Base-by-base conservation (phyloP, 176 grass and related monocot species). In the Oryza longistaminata region DNA sequence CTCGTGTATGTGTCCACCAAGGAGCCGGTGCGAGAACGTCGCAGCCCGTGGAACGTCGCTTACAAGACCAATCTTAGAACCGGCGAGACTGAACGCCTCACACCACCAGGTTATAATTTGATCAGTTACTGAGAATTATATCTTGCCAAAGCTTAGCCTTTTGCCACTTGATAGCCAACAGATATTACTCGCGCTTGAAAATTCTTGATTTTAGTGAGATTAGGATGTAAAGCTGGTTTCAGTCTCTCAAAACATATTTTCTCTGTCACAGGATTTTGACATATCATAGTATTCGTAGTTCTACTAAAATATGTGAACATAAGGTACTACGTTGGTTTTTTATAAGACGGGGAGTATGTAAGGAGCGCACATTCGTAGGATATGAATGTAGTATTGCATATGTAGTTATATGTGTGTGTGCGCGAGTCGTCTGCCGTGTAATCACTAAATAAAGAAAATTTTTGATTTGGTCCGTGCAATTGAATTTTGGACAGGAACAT, bases 11-110 rank as follows among this genome's bases (percentile, higher is more conserved):
- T 88, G 4, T 64, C 71, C 35, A 83, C 73, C n/a, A 83, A 70
- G 81, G 53, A 85, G 75, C 68, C 43, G 0, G 60, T 74, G 35
- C 21, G 73, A 78, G 82, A 74, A 15, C 68, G 68, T 3, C 80
- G 80, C 3, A 48, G 34, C 46, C 80, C 86, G 2, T 88, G 86
- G 80, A 88, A 22, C 2, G 73, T 49, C 5, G 75, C 78, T 25
- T 89, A 89, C 40, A 80, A 52, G 26, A 89, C 87, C 33, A 84
- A 74, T 53, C 87, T 85, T 22, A 19, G 42, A 21, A 89, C 81
- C 0, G 87, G 81, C 0, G 13, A 85, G 9, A 89, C 75, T 15
- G 75, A 85, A n/a, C 74, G 42, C 52, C 81, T 89, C 27, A 85
- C 75, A 55, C 87, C 87, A 66, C 21, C 7, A 84, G 67, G 87